Evolutionary conservation across 2,329 filamentous ascomycete genomes (phyloP).

Genomic region (Simplicillium aogashimaense): DNA sequence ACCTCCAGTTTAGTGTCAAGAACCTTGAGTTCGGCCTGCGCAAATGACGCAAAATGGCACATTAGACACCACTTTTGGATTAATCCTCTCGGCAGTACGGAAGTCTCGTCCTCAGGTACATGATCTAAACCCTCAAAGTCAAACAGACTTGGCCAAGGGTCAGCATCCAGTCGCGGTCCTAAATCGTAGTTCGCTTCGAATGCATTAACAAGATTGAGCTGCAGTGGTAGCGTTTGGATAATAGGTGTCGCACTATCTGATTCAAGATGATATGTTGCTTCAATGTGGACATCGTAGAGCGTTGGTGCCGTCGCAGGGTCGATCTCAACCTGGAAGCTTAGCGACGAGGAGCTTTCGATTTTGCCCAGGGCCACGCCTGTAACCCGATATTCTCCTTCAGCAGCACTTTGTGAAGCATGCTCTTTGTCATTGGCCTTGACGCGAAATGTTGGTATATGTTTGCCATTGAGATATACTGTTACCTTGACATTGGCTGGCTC

Average conservation of each 20-base stretch:
- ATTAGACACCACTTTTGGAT: constrained; percentile 73
- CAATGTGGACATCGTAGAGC: constrained; percentile 60
- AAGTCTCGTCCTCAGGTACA: constrained; percentile 19
- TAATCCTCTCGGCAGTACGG: constrained; percentile 44
- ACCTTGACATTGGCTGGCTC: constrained; percentile 64
- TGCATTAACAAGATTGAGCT: constrained; percentile 65
- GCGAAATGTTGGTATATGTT: constrained; percentile 35
- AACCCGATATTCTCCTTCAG: constrained; percentile 31
- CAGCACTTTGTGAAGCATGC: constrained; percentile 19
- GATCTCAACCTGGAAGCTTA: constrained; percentile 35
- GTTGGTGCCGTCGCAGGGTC: constrained; percentile 39
- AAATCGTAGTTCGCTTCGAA: constrained; percentile 93
- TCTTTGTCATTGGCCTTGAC: constrained; percentile 26
- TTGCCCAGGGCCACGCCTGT: constrained; percentile 31
- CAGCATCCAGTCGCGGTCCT: constrained; percentile 64
- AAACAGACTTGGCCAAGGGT: constrained; percentile 85
- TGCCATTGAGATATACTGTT: constrained; percentile 57
- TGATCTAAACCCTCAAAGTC: constrained; percentile 40
- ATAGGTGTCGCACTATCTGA: constrained; percentile 76
- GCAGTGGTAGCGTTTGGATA: constrained; percentile 58
- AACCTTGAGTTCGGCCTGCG: constrained; percentile 58
- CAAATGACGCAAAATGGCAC: constrained; percentile 68
- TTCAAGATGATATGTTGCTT: constrained; percentile 66
- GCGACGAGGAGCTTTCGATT: constrained; percentile 34
- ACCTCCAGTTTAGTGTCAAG: constrained; percentile 52